Evolutionary conservation across 768 basidiomycete genomes (phyloP).

Genomic region (Strobilomyces dryophilus): DNA sequence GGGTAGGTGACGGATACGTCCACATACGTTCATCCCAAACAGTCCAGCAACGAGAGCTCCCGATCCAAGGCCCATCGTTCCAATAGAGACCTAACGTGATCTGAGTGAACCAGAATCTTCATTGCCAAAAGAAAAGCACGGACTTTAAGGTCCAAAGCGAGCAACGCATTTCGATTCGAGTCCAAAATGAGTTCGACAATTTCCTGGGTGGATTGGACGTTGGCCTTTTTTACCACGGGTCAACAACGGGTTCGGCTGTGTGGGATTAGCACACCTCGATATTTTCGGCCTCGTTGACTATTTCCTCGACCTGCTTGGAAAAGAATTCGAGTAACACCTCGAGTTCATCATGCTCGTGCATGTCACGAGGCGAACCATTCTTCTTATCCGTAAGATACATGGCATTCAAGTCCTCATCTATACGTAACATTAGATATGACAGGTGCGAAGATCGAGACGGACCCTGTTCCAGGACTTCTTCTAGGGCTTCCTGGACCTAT

Average conservation of each 20-base stretch:
- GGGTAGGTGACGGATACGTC: slow-evolving; percentile 5
- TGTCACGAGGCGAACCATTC: slow-evolving; percentile 51
- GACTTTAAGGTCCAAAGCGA: slow-evolving; percentile 89
- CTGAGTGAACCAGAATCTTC: background rate
- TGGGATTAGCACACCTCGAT: slow-evolving; percentile 55
- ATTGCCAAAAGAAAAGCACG: slow-evolving; percentile 3
- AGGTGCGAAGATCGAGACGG: slow-evolving; percentile 5
- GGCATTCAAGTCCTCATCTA: slow-evolving; percentile 90
- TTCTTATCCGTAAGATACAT: slow-evolving; percentile 94
- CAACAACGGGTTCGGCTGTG: background rate
- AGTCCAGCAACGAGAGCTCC: slow-evolving; percentile 88
- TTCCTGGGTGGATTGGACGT: slow-evolving; percentile 96
- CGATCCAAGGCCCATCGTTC: slow-evolving; percentile 87
- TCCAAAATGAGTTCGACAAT: slow-evolving; percentile 96
- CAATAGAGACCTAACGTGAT: slow-evolving; percentile 72
- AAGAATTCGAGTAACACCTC: slow-evolving; percentile 94
- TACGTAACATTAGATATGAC: slow-evolving; percentile 2
- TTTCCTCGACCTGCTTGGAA: slow-evolving; percentile 94
- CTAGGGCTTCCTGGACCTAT: slow-evolving; percentile 85
- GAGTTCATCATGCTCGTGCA: slow-evolving; percentile 86
- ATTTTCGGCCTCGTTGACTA: slow-evolving; percentile 88
- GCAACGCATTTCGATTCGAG: slow-evolving; percentile 88
- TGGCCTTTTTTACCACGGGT: slow-evolving; percentile 42
- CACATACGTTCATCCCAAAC: slow-evolving; percentile 94
- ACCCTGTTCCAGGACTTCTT: slow-evolving; percentile 92